Base-by-base conservation (phyloP, 1,284 basidiomycete species). In the Irpex sp. region DNA sequence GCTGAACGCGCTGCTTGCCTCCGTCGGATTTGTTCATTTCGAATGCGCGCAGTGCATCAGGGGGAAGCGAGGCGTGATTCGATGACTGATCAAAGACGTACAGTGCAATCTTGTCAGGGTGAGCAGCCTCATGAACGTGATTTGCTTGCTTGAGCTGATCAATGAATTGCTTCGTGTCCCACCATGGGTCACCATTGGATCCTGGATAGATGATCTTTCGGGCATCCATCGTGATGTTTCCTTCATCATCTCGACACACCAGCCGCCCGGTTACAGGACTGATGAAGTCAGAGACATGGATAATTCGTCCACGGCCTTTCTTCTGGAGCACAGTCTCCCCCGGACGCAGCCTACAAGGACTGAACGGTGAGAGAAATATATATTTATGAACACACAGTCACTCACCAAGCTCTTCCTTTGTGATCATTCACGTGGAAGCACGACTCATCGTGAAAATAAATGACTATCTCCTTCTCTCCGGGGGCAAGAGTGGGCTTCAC, bases 241-340 rank as follows among this genome's bases (percentile, higher is more conserved):
- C 75, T 49, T 49, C 6, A 5, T 19, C 48, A 49, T 49, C 17
- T 13, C 17, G 7, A n/a, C 9, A 19, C 48, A 8, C 17, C 17
- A 49, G n/a, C 5, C 48, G 48, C 5, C 48, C 48, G 7, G 7
- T 8, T 19, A 8, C 48, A 8, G 48, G 17, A 5, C 5, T n/a
- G 5, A 49, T 6, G 17, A 49, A 49, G 17, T 82, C 74, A 0
- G 77, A 72, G 6, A 81, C 72, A 80, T 82, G 84, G 79, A 57
- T 5, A 0, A 73, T 71, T 9, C 55, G 57, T 0, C 75, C 75
- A 51, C 75, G 71, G 0, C 75, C 74, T 59, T 77, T 77, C 3
- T 64, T 55, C 19, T 61, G 55, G 37, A 70, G 70, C 11, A 49
- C 40, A 0, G 68, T 60, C 38, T 52, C 65, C 56, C 65, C 67